Conservation (phyloP, 140 eudicot genomes). For the Ambrosia hybrid region DNA sequence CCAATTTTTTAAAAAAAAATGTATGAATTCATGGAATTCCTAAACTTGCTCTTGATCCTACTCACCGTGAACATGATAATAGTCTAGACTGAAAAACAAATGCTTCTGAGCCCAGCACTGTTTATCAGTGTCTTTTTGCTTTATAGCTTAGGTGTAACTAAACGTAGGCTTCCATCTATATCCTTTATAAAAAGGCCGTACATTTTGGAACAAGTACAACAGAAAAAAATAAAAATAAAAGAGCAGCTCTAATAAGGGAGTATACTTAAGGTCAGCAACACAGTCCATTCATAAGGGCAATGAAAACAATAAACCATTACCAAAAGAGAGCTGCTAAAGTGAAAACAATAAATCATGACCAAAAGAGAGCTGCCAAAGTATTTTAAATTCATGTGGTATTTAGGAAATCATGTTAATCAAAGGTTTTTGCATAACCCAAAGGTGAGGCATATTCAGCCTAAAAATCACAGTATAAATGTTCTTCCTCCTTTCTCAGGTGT, state of each 20-base stretch:
- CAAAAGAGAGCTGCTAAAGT: neutral
- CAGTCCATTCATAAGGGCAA: too few relatives aligned
- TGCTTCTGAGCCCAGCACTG: constrained; percentile 13
- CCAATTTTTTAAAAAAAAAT: neutral
- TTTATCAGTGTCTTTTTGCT: neutral
- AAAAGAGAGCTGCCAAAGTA: constrained; percentile 3
- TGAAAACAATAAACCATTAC: constrained; percentile 2
- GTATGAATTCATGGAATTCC: neutral
- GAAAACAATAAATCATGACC: too few relatives aligned
- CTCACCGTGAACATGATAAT: constrained; percentile 13
- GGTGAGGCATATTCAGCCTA: neutral
- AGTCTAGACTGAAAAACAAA: neutral
- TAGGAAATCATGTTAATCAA: constrained; percentile 2
- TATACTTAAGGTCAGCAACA: neutral
- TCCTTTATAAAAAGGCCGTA: neutral
- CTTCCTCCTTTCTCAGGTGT: neutral
- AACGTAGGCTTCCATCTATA: constrained; percentile 4
- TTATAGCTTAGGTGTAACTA: constrained; percentile 14
- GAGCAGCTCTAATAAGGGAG: constrained; percentile 6
- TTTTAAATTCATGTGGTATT: constrained; percentile 10
- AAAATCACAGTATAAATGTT: neutral
- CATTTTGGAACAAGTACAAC: constrained; percentile 1
- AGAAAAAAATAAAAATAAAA: neutral
- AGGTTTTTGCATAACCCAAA: constrained; percentile 5
- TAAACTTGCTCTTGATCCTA: constrained; percentile 17